Conservation (phyloP, 2,329 filamentous ascomycete species). For the Exophiala xenobiotica region DNA sequence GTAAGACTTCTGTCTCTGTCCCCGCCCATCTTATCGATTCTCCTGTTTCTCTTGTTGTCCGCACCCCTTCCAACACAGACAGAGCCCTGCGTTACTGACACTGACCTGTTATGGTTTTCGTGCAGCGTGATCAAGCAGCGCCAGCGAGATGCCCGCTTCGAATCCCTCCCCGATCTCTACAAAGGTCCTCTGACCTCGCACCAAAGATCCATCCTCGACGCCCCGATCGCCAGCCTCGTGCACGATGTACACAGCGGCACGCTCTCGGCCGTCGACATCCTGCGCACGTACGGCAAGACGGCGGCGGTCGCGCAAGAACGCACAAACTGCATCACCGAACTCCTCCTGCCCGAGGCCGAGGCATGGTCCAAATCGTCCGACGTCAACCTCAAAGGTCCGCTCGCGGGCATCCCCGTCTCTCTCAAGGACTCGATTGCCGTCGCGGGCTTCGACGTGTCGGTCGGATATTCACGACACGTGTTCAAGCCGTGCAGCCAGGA, state of each 20-base stretch:
- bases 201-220: constrained; percentile 68
- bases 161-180: constrained; percentile 64
- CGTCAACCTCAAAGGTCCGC: constrained; percentile 72
- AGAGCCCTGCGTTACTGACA: too few relatives aligned
- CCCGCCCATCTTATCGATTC: not conserved
- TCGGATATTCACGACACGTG: constrained; percentile 74
- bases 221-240: constrained; percentile 75
- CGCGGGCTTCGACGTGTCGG: constrained; percentile 76
- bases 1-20: constrained; percentile 47
- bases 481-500: constrained; percentile 67
- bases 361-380: constrained; percentile 60
- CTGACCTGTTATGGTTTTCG: too few relatives aligned
- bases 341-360: constrained; percentile 77
- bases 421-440: constrained; percentile 78
- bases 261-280: constrained; percentile 67
- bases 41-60: not conserved
- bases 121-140: constrained; percentile 74
- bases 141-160: constrained; percentile 69
- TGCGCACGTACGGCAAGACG: constrained; percentile 84
- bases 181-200: constrained; percentile 61
- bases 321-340: constrained; percentile 87
- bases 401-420: constrained; percentile 84
- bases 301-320: constrained; percentile 78
- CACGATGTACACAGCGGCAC: constrained; percentile 70
- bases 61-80: not conserved